Evolutionary conservation across 2,329 filamentous ascomycete species (phyloP).

Genomic region (Aspergillus fijiensis): DNA sequence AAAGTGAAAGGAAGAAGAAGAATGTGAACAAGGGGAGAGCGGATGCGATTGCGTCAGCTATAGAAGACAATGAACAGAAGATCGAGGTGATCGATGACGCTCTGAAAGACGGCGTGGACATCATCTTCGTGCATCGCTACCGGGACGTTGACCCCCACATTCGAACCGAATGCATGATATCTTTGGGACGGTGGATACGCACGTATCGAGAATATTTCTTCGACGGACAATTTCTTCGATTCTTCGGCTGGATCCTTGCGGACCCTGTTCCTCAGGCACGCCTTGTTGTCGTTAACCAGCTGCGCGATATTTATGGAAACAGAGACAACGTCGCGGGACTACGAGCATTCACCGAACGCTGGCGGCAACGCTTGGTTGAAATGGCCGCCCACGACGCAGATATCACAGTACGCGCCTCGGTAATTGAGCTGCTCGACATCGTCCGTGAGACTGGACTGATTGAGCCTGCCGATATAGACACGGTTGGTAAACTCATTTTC

Average conservation of each 20-base stretch:
- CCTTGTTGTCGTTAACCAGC: constrained; percentile 81
- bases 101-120: constrained; percentile 85
- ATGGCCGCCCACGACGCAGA: constrained; percentile 89
- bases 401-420: constrained; percentile 71
- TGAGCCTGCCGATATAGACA: constrained; percentile 87
- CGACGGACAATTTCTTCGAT: constrained; percentile 84
- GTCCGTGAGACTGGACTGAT: constrained; percentile 82
- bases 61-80: constrained; percentile 68
- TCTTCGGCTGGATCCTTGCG: constrained; percentile 92
- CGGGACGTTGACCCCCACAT: constrained; percentile 90
- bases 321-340: constrained; percentile 73
- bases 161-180: constrained; percentile 81
- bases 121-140: constrained; percentile 92
- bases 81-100: constrained; percentile 68
- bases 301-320: constrained; percentile 75
- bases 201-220: constrained; percentile 84
- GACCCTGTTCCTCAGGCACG: constrained; percentile 73
- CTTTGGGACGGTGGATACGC: constrained; percentile 85
- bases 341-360: constrained; percentile 89
- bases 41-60: constrained; percentile 68
- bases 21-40: constrained; percentile 76
- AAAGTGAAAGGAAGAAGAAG: constrained; percentile 70
- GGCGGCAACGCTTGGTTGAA: constrained; percentile 82
- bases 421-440: constrained; percentile 77
- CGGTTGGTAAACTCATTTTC: constrained; percentile 82